These are phyloP conservation scores for Quercus ilex DNA, from an alignment of 306 rosid genomes.

Conservation along the genomic window DNA sequence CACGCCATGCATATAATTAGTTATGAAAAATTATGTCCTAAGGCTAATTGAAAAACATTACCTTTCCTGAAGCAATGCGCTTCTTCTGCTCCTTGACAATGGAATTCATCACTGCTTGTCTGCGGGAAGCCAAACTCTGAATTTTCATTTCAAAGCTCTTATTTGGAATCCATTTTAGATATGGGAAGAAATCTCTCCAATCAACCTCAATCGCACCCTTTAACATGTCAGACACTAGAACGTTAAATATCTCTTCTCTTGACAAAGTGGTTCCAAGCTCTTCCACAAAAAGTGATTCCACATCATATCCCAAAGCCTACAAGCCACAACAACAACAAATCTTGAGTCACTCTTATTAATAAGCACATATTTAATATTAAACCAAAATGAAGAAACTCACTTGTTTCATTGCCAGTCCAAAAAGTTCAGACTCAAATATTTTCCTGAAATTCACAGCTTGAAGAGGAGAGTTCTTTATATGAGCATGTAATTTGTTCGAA, in stretches of 20 bases:
- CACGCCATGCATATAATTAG: too few species aligned
- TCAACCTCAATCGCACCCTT: conserved; percentile 96
- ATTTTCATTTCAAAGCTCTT: conserved; percentile 50
- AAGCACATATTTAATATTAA: not conserved
- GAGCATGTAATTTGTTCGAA: conserved; percentile 37
- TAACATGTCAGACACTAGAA: conserved; percentile 72
- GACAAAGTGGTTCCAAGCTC: conserved; percentile 48
- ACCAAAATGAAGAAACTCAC: conserved; percentile 37
- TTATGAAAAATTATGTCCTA: too few species aligned
- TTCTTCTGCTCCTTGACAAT: conserved; percentile 57
- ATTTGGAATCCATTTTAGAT: conserved; percentile 90
- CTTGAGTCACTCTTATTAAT: not conserved
- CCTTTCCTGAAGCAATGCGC: conserved; percentile 78
- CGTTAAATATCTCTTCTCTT: conserved; percentile 50
- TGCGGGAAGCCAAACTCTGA: conserved; percentile 21
- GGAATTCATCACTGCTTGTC: conserved; percentile 59
- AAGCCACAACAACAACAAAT: conserved; percentile 6
- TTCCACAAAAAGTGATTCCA: conserved; percentile 65
- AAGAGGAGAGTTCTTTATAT: conserved; percentile 39
- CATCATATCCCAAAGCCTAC: conserved; percentile 67
- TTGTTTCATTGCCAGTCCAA: conserved; percentile 66
- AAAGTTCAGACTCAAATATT: conserved; percentile 66
- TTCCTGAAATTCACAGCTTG: conserved; percentile 57
- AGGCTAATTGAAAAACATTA: not conserved
- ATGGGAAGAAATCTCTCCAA: conserved; percentile 98